phyloP scores from a whole-genome alignment of 345 rosid genomes.

The Punica granatum region DNA sequence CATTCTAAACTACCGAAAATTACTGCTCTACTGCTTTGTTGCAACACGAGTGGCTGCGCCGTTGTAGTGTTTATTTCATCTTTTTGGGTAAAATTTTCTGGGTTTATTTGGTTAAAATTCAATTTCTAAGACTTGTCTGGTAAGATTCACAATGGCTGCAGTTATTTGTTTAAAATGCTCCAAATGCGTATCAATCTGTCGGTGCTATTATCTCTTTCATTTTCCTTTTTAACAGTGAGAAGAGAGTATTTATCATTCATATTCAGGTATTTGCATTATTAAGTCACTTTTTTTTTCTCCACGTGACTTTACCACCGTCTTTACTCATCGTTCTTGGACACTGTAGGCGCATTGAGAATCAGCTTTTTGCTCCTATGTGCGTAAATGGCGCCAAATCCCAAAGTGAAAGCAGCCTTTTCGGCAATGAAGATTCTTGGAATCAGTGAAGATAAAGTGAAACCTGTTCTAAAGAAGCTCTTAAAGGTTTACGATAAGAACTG shows the following conservation, averaged over 20 bases:
- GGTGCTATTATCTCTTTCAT: not conserved
- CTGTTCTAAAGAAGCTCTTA: conserved; percentile 63
- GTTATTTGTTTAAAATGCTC: not conserved
- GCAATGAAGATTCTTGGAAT: conserved; percentile 75
- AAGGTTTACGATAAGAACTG: conserved; percentile 73
- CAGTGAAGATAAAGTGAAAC: conserved; percentile 40
- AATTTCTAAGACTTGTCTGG: not conserved
- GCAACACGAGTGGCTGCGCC: too few relatives aligned
- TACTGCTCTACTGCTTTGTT: too few relatives aligned
- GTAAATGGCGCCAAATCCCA: conserved; percentile 15
- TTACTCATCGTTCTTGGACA: not conserved
- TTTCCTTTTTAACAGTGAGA: too few relatives aligned
- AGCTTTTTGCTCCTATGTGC: not conserved
- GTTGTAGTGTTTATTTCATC: not conserved
- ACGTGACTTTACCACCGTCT: too few relatives aligned
- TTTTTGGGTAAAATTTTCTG: not conserved
- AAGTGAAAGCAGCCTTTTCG: conserved; percentile 39
- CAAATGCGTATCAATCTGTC: not conserved
- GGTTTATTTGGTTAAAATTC: not conserved
- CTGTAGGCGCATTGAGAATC: not conserved
- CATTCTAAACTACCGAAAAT: too few relatives aligned
- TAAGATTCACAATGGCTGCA: not conserved
- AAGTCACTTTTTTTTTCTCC: not conserved
- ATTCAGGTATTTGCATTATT: not conserved
- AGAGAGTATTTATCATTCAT: not conserved